Conservation (phyloP, 257 asterid genomes). For the Prunella vulgaris region DNA sequence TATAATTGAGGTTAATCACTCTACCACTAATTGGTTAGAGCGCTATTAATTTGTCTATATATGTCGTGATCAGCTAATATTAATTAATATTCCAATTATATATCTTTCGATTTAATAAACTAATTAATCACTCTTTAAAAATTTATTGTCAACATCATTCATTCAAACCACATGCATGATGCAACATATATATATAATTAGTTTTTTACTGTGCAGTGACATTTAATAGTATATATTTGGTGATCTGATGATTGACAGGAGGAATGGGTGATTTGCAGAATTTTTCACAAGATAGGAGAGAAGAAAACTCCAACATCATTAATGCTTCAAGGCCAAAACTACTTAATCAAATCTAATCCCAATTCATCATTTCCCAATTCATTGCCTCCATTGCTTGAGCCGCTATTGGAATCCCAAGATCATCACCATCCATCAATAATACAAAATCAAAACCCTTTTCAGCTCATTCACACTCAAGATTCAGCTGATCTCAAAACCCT, state of each 20-base stretch:
- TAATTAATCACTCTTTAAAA: conserved; percentile 7
- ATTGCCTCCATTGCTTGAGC: conserved; percentile 46
- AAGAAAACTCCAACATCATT: conserved; percentile 33
- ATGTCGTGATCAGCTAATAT: no score
- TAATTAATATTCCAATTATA: no score
- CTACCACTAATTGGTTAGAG: no score
- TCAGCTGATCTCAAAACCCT: conserved; percentile 38
- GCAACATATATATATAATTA: not conserved
- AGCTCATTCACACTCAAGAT: conserved; percentile 21
- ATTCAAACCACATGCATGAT: conserved; percentile 2
- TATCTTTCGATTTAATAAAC: conserved; percentile 7
- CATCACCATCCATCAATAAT: conserved; percentile 21
- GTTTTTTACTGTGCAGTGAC: not conserved
- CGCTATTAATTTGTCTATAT: no score
- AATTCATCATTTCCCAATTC: conserved; percentile 11
- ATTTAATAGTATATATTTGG: no score
- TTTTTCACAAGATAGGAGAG: conserved; percentile 52
- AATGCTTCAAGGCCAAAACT: conserved; percentile 36
- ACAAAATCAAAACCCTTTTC: conserved; percentile 30
- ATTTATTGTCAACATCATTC: conserved; percentile 3
- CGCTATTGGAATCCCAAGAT: conserved; percentile 19
- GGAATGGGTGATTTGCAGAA: conserved; percentile 82
- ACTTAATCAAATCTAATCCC: conserved; percentile 19
- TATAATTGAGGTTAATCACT: conserved; percentile 12
- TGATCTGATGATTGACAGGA: conserved; percentile 56